phyloP scores from a whole-genome alignment of 1,284 basidiomycete genomes.

The Apiotrichum porosum region DNA sequence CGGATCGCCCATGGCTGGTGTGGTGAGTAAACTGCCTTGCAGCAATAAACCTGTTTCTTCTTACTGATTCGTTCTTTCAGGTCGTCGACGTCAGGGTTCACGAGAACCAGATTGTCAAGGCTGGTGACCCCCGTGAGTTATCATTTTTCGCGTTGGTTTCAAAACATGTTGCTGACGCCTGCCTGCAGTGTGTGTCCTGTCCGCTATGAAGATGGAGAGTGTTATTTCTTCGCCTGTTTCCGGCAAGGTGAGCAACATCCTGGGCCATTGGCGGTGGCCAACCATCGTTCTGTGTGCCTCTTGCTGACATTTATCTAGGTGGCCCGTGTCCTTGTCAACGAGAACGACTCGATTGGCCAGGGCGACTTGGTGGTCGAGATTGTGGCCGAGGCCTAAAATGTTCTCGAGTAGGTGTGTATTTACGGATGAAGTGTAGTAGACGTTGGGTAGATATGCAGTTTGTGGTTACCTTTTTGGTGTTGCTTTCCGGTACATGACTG shows the following conservation, averaged over 20 bases:
- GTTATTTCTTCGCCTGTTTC: slow-evolving; percentile 91
- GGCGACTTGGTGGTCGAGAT: slow-evolving; percentile 48
- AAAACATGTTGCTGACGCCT: slow-evolving; percentile 52
- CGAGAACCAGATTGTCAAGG: slow-evolving; percentile 95
- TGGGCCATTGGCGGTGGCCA: too few relatives aligned
- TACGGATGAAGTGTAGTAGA: too few relatives aligned
- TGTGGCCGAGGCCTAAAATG: too few relatives aligned
- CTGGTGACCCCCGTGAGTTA: slow-evolving; percentile 65
- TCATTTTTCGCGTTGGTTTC: slow-evolving; percentile 58
- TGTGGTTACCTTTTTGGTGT: too few relatives aligned
- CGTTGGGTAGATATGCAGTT: too few relatives aligned
- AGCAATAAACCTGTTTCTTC: too few relatives aligned
- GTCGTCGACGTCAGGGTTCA: slow-evolving; percentile 96
- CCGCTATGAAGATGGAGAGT: slow-evolving; percentile 74
- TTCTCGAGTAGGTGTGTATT: slow-evolving; percentile 9
- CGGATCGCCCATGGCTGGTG: slow-evolving; percentile 74
- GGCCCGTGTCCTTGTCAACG: slow-evolving; percentile 81
- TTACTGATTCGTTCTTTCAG: too few relatives aligned
- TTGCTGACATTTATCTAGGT: too few relatives aligned
- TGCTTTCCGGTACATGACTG: too few relatives aligned
- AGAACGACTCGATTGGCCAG: slow-evolving; percentile 52
- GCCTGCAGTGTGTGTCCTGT: not conserved
- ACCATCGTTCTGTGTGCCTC: too few relatives aligned
- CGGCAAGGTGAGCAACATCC: slow-evolving; percentile 53
- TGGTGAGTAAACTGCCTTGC: too few relatives aligned